Percentiles rank a stretch among this genome's conserved stretches.
phyloP scores from a whole-genome alignment of 176 grass and related monocot species.

The Canna indica region DNA sequence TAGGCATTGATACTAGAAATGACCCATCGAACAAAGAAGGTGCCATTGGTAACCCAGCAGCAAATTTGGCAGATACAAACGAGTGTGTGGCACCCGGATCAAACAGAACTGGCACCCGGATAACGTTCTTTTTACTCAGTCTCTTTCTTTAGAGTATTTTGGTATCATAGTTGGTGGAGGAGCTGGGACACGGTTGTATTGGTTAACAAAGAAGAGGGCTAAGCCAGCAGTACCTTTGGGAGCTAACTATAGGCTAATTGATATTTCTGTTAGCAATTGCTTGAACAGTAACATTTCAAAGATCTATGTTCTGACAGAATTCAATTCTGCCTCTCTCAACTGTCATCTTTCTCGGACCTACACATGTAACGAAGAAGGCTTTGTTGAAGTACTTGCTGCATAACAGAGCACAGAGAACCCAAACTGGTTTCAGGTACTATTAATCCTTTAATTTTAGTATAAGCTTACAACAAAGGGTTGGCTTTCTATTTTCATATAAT shows the following conservation, averaged over 20 bases:
- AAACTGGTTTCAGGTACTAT: slow-evolving; percentile 91
- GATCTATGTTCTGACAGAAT: slow-evolving; percentile 91
- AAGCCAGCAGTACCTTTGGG: slow-evolving; percentile 89
- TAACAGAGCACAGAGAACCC: slow-evolving; percentile 97
- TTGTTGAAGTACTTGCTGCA: slow-evolving; percentile 91
- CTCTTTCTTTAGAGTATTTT: slow-evolving; percentile 63
- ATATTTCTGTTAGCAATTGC: slow-evolving; percentile 94
- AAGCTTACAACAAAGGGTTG: slow-evolving; percentile 11
- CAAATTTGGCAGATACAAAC: too few species aligned
- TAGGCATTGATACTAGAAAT: too few species aligned
- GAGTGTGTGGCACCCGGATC: too few species aligned
- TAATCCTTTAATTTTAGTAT: too few species aligned
- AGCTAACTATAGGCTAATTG: slow-evolving; percentile 91
- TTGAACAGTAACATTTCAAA: slow-evolving; percentile 91
- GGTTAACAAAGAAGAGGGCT: slow-evolving; percentile 88
- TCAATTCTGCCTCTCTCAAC: slow-evolving; percentile 88
- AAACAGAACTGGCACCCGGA: too few species aligned
- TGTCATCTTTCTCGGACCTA: slow-evolving; percentile 89
- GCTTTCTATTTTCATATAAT: neutral
- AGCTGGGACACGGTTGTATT: slow-evolving; percentile 83
- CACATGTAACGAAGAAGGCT: slow-evolving; percentile 79
- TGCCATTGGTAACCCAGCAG: too few species aligned
- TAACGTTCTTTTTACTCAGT: slow-evolving; percentile 15
- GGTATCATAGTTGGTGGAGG: slow-evolving; percentile 92
- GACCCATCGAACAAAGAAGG: too few species aligned